Percentiles rank a stretch among this genome's conserved stretches.
These are phyloP conservation scores for Adiantum capillusveneris DNA, from an alignment of 75 land plant genomes.

Conservation along the genomic window DNA sequence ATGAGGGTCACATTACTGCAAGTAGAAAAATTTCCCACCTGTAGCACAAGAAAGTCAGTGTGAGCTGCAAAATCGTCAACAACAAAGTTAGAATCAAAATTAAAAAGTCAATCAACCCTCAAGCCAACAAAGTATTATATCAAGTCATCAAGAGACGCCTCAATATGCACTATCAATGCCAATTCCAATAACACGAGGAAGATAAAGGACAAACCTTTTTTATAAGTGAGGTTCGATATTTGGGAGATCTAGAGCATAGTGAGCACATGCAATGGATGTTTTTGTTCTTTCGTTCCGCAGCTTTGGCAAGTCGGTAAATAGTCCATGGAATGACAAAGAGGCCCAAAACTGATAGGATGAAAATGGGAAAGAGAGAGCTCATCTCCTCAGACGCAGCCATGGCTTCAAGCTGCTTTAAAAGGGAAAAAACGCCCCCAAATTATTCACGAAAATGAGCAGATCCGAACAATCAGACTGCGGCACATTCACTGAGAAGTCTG, in stretches of 20 bases:
- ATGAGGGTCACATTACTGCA: conserved; percentile 77
- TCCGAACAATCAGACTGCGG: too few species aligned
- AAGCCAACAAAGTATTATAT: too few species aligned
- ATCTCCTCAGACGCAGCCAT: conserved; percentile 94
- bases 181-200: background rate
- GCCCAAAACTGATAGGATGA: conserved; percentile 86
- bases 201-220: conserved; percentile 44
- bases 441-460: too few species aligned
- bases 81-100: background rate
- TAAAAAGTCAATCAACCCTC: too few species aligned
- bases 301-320: conserved; percentile 45
- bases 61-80: background rate
- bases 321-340: conserved; percentile 88
- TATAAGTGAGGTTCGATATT: conserved; percentile 67
- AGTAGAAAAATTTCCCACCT: conserved; percentile 85
- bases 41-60: conserved; percentile 4
- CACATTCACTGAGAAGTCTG: too few species aligned
- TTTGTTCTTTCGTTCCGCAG: conserved; percentile 46
- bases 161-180: background rate
- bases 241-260: conserved; percentile 71
- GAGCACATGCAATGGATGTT: conserved; percentile 73
- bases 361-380: conserved; percentile 89
- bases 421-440: too few species aligned
- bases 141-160: background rate
- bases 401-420: too few species aligned